These are phyloP conservation scores for Oryza meridionalis DNA, from an alignment of 176 grass and related monocot genomes.

Conservation along the genomic window DNA sequence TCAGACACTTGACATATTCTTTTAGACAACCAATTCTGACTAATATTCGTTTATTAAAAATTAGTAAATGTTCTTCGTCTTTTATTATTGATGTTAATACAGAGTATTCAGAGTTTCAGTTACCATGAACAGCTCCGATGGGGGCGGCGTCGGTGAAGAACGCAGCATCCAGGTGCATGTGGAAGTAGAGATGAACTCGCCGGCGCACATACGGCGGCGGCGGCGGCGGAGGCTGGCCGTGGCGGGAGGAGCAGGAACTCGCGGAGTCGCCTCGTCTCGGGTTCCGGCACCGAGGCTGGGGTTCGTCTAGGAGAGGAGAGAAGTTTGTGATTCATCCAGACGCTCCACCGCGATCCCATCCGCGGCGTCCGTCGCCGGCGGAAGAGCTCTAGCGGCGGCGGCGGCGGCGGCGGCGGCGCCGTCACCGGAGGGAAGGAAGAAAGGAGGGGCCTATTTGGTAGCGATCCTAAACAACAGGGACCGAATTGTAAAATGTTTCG, in stretches of 20 bases:
- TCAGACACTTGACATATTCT: not conserved
- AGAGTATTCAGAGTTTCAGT: not conserved
- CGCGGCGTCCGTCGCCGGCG: not conserved
- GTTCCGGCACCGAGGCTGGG: not conserved
- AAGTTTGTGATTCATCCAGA: not conserved
- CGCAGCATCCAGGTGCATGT: not conserved
- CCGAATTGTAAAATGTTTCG: not conserved
- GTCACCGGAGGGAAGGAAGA: too few relatives aligned
- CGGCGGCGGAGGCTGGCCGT: not conserved
- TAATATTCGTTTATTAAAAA: not conserved
- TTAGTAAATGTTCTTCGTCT: not conserved
- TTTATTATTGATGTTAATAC: not conserved
- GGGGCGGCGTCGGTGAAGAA: too few relatives aligned
- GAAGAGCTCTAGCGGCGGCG: not conserved
- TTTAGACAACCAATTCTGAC: not conserved
- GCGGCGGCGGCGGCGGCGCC: too few relatives aligned
- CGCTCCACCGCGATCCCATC: not conserved
- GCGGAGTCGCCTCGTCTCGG: not conserved
- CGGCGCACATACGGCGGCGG: not conserved
- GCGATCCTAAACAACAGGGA: not conserved
- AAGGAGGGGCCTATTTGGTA: not conserved
- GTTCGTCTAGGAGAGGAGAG: not conserved
- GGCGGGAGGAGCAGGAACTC: not conserved
- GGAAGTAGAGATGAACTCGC: not conserved
- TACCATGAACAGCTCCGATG: not conserved